Percentiles rank a stretch among this genome's conserved stretches.
Evolutionary conservation across 2,329 filamentous ascomycete species (phyloP).

Genomic region (Hypoxylon sp.): DNA sequence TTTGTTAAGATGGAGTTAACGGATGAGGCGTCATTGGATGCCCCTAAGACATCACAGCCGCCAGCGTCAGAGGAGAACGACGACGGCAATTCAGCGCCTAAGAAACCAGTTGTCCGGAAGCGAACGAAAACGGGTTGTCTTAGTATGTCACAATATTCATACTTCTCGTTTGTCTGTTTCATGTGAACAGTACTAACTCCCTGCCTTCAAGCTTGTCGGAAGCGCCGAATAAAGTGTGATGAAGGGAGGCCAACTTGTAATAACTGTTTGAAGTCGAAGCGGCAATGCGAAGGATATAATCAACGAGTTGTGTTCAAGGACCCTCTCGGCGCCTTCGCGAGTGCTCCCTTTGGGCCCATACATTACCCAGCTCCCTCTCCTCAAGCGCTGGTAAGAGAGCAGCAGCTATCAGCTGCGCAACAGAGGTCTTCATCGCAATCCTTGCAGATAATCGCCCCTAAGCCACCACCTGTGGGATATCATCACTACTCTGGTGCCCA

Average conservation of each 20-base stretch:
- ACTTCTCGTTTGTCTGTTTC: slow-evolving; percentile 22
- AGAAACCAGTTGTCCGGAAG: slow-evolving; percentile 68
- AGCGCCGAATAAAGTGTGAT: slow-evolving; percentile 96
- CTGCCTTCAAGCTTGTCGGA: slow-evolving; percentile 78
- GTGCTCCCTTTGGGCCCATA: slow-evolving; percentile 60
- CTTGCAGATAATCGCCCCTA: slow-evolving; percentile 65
- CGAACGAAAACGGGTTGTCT: slow-evolving; percentile 94
- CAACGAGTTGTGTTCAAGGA: slow-evolving; percentile 85
- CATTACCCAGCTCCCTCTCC: slow-evolving; percentile 61
- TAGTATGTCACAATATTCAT: slow-evolving; percentile 70
- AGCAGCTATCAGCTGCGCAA: slow-evolving; percentile 59
- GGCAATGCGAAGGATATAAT: slow-evolving; percentile 85
- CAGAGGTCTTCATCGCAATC: slow-evolving; percentile 56
- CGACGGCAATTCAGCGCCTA: slow-evolving; percentile 59
- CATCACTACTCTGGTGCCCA: slow-evolving; percentile 49
- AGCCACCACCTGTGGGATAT: slow-evolving; percentile 58
- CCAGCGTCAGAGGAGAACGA: slow-evolving; percentile 52
- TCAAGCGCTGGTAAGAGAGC: slow-evolving; percentile 58
- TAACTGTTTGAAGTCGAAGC: slow-evolving; percentile 89
- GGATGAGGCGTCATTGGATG: slow-evolving; percentile 42
- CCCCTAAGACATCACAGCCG: slow-evolving; percentile 48
- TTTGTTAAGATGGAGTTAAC: slow-evolving; percentile 50
- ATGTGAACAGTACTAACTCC: slow-evolving; percentile 37
- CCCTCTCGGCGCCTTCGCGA: slow-evolving; percentile 70
- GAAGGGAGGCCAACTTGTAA: slow-evolving; percentile 85